Percentiles rank a stretch among this genome's conserved stretches.
Conservation (phyloP, 2,329 filamentous ascomycete genomes). For the Phialophora verrucosa region DNA sequence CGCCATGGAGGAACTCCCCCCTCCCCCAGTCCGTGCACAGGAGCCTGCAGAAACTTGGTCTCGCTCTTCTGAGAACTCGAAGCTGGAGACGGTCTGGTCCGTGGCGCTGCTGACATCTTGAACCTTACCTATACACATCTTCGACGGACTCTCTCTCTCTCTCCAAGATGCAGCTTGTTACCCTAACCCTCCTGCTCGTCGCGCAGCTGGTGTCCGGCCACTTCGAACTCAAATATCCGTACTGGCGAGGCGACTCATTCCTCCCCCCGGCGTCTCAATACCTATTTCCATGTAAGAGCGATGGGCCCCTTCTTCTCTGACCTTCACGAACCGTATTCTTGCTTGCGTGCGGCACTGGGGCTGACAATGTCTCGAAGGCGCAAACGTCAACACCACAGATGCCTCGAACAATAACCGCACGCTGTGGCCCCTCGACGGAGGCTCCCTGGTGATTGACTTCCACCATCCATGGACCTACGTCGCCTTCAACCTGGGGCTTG, state of each 20-base stretch:
- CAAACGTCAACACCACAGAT: slow-evolving; percentile 47
- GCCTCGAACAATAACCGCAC: slow-evolving; percentile 49
- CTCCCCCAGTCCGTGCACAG: not conserved
- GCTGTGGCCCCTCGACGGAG: slow-evolving; percentile 53
- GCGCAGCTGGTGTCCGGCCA: slow-evolving; percentile 38
- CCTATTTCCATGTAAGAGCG: slow-evolving; percentile 48
- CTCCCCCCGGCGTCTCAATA: slow-evolving; percentile 46
- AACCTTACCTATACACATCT: not conserved
- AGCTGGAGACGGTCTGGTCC: not conserved
- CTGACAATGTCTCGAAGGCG: slow-evolving; percentile 41
- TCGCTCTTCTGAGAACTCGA: not conserved
- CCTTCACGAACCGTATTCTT: too few species aligned
- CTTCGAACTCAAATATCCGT: slow-evolving; percentile 41
- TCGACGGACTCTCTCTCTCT: not conserved
- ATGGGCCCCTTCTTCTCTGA: not conserved
- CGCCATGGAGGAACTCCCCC: not conserved
- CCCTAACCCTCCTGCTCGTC: slow-evolving; percentile 12
- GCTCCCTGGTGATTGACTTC: slow-evolving; percentile 50
- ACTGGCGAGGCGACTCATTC: slow-evolving; percentile 53
- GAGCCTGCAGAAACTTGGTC: not conserved
- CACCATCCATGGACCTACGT: slow-evolving; percentile 53
- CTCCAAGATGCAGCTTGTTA: slow-evolving; percentile 21
- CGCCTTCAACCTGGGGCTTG: slow-evolving; percentile 55
- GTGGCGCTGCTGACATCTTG: not conserved
- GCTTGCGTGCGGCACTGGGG: not conserved